Evolutionary conservation across 805 yeast genomes (phyloP), one percentile per base, ranked within the genome.

Genomic region (Schizosaccharomyces japonicus): DNA sequence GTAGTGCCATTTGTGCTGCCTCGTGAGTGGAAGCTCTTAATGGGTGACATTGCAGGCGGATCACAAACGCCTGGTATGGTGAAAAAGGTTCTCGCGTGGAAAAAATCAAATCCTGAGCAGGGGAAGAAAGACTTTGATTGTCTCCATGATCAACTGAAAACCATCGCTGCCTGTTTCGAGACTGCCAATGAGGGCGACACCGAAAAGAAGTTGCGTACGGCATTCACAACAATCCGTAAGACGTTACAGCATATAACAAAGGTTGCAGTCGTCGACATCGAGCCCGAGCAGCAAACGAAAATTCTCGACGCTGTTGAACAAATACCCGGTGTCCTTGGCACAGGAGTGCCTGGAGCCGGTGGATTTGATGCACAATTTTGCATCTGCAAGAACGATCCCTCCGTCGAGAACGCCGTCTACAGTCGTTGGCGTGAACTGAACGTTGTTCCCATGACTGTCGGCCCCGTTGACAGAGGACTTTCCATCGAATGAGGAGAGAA

Each of bases 331-430:
- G 90, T 83, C 28, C 54, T 87, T 17, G 93, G 94, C 0, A 95
- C 94, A n/a, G 85, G 90, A 30, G 94, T 90, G 3, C 98, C 98
- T 0, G 98, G 98, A 1, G 98, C 98, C 0, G 98, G 98, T 26
- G 98, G 98, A 0, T 80, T 76, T 58, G 98, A 90, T 64, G 98
- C 98, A 0, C 72, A 90, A 17, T 72, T 92, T 49, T 56, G 87
- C 26, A 60, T 90, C 26, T 77, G 78, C 2, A 66, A 71, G 1
- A 53, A 53, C 19, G 47, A 39, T 5, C 36, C 15, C 7, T 15
- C 21, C n/a, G 11, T 6, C 15, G 26, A 23, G 2, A 30, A 25
- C 7, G 13, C 21, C 15, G 46, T 42, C 23, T 19, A 7, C 23
- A 4, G 23, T 7, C 13, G 13, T 5, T 36, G 42, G 42, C 17